Evolutionary conservation across 2,329 filamentous ascomycete species (phyloP), one percentile per base, ranked within the genome.

Genomic region (Aspergillus novofumigatus): DNA sequence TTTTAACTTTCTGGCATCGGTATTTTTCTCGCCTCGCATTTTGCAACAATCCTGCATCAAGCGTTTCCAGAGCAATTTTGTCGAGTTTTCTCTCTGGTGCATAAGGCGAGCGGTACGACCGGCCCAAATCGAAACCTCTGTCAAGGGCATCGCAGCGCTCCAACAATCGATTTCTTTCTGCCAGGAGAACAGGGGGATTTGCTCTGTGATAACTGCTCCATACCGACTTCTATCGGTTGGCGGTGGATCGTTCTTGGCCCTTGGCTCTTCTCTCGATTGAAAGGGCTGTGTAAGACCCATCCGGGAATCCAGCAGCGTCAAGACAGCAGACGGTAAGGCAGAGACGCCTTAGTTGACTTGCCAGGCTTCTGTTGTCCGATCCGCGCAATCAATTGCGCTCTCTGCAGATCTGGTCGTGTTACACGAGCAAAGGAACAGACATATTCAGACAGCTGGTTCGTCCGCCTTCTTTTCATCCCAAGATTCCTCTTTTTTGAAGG

Each of bases 351-450:
- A 42, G 65, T 59, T 60, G 56, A 61, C 56, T 38, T 28, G 32
- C 59, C 59, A 52, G 62, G 54, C 57, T 63, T 52, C 58, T 62
- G 52, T 57, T 62, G 57, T 56, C 51, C 61, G 60, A 59, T 61
- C 58, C 62, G 44, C 44, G 58, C 58, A 59, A 62, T 58, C 59
- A 53, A 64, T 62, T 63, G 63, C 59, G 2, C 60, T 61, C 58
- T 62, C 59, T 59, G 67, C 59, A 67, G 57, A 67, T 69, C 67
- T 60, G 64, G 59, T 65, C 62, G 58, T 64, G 69, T 71, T 71
- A 70, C 68, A 72, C 67, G 55, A 70, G 51, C 59, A 55, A 60
- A 58, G 62, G 58, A 57, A 64, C 69, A 71, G 71, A 70, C 69
- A 70, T 72, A 61, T 64, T 68, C 63, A 60, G 66, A 57, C 62